Base-by-base conservation (phyloP, 768 basidiomycete genomes). In the Chalciporus piperatus region DNA sequence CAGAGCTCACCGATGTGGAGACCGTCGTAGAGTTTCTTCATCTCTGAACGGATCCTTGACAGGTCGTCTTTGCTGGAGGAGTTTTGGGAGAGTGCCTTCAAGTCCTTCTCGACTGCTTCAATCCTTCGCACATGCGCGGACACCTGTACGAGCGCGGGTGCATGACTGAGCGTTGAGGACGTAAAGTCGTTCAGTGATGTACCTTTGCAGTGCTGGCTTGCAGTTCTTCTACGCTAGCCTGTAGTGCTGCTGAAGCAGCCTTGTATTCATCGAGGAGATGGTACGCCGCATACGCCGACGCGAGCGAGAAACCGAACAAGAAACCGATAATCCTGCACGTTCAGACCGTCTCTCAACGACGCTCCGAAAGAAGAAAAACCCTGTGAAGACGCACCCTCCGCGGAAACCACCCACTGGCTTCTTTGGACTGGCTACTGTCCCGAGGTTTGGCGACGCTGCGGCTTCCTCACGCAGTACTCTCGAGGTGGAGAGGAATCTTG, bases 261-360 rank as follows among this genome's bases (percentile, higher is more conserved):
- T 92, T 90, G 70, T 94, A 93, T 72, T 96, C 94, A 56, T 96
- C 92, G 42, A 95, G 72, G 17, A 97, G 76, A 66, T 90, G 83
- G 67, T 93, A 96, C 23, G 92, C 86, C 38, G 92, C 90, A 60
- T 85, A 81, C 0, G 89, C 85, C 1, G 92, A 91, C 1, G 92
- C 92, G 32, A 94, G 70, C 6, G 93, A 93, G 74, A 96, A 95
- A 2, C 92, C 94, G 59, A 94, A 83, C 32, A 97, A 68, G 65
- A 93, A 92, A 0, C 91, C 91, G 38, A 92, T 78, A 48, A 92
- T 82, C 44, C 90, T 92, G 59, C 16, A 38, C 7, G 38, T 28
- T 9, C 27, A 11, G 2, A 33, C 4, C 9, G 8, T 3, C 41
- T 8, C n/a, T 37, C 19, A 32, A 10, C 11, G 8, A 30, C 13